Conservation (phyloP, 2,329 filamentous ascomycete genomes). For the Aspergillus candidus region DNA sequence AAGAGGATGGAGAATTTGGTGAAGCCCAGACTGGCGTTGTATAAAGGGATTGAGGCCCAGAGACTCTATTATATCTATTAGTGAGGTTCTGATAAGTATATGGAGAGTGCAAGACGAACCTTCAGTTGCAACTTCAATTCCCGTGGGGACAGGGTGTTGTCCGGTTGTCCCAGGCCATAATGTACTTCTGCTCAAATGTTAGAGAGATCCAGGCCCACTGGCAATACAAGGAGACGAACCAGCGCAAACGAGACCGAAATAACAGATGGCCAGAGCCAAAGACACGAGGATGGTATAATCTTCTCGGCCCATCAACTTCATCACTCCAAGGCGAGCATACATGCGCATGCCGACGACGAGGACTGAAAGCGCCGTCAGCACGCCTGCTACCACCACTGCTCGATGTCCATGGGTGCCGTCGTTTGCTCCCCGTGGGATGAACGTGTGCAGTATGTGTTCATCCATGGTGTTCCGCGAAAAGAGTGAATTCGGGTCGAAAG, state of each 20-base stretch:
- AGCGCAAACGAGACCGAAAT: slow-evolving; percentile 23
- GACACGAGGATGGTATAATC: slow-evolving; percentile 27
- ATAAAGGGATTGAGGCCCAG: slow-evolving; percentile 29
- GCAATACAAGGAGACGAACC: slow-evolving; percentile 4
- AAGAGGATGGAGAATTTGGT: slow-evolving; percentile 43
- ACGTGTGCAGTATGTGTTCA: slow-evolving; percentile 5
- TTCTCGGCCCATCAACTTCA: slow-evolving; percentile 30
- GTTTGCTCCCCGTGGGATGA: slow-evolving; percentile 15
- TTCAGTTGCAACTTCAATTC: slow-evolving; percentile 21
- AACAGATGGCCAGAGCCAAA: slow-evolving; percentile 22
- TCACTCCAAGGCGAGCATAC: slow-evolving; percentile 22
- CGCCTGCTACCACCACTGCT: slow-evolving; percentile 27
- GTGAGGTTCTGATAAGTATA: too few relatives aligned
- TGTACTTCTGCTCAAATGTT: slow-evolving; percentile 20
- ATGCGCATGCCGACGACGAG: slow-evolving; percentile 25
- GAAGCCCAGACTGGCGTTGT: slow-evolving; percentile 28
- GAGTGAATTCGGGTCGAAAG: slow-evolving; percentile 7
- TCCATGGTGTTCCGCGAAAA: slow-evolving; percentile 12
- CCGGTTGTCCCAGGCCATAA: slow-evolving; percentile 23
- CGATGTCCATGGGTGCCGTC: slow-evolving; percentile 19
- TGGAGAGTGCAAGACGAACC: slow-evolving; percentile 14
- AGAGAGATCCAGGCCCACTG: neutral
- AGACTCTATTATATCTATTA: too few relatives aligned
- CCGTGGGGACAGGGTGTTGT: slow-evolving; percentile 10
- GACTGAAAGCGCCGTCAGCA: slow-evolving; percentile 21